Base-by-base conservation (phyloP, 2,329 filamentous ascomycete genomes). In the Clonostachys solani region DNA sequence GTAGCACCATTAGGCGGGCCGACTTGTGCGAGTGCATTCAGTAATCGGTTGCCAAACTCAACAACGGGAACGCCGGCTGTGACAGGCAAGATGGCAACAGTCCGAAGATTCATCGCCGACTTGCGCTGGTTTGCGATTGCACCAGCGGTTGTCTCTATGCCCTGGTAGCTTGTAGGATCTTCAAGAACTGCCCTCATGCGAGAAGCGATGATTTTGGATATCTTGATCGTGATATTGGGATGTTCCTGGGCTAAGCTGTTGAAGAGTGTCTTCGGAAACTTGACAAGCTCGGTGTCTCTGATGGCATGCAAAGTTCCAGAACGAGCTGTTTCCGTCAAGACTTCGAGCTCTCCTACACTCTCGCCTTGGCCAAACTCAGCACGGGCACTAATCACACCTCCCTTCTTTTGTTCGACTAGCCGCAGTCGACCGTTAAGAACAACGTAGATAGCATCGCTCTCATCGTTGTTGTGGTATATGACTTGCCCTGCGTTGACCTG, bases 361-460 rank as follows among this genome's bases (percentile, higher is more conserved):
- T 99, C 95, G 9, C 95, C 95, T 67, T 99, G 94, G 5, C 94
- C 94, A 59, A 87, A 97, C 64, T 99, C 95, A 12, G 90, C 92
- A 44, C 90, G 81, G 12, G 95, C 91, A 42, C 85, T 87, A 70
- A 96, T 86, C 4, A 86, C 87, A 1, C 90, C 90, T 52, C 89
- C 86, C 42, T 87, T 83, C 13, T 83, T 83, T 56, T 96, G 92
- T 50, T 91, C 80, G 1, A 99, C 87, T 0, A 92, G 80, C 47
- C 95, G 81, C 16, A 99, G 69, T 15, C 94, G 87, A 10, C 94
- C 94, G 56, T 99, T 99, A 15, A 99, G 78, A 2, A 99, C 94
- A 51, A 99, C 92, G 59, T 97, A 99, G 38, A 99, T 99, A 2
- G 95, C 92, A 65, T 99, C 94, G 58, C 94, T 99, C 54, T 97